Evolutionary conservation across 306 rosid species (phyloP).

Genomic region (Geum urbanum): DNA sequence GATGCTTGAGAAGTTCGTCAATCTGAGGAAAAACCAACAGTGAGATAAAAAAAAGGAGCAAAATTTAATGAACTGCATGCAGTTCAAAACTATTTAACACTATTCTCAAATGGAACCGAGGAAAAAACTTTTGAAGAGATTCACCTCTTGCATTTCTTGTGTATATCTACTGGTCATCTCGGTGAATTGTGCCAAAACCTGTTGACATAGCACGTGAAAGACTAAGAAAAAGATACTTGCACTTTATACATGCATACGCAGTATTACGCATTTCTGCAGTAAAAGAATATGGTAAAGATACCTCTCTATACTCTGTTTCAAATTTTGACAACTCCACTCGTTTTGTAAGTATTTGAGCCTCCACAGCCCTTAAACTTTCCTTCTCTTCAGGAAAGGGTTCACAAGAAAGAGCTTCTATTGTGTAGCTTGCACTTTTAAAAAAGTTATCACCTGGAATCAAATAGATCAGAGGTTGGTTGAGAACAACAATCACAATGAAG

Average conservation of each 20-base stretch:
- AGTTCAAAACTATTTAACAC: neutral
- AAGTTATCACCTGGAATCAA: conserved; percentile 84
- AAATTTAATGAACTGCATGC: neutral
- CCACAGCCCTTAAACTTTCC: conserved; percentile 63
- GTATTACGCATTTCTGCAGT: conserved; percentile 8
- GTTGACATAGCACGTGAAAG: conserved; percentile 28
- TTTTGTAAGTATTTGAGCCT: conserved; percentile 77
- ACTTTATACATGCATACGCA: conserved; percentile 17
- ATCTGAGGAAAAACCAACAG: conserved; percentile 48
- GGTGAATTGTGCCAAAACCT: conserved; percentile 91
- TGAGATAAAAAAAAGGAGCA: neutral
- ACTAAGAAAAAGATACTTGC: conserved; percentile 3
- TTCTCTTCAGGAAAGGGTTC: conserved; percentile 69
- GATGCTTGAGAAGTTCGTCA: conserved; percentile 80
- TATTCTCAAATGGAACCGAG: conserved; percentile 10
- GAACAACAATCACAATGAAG: conserved; percentile 24
- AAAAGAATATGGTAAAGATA: conserved; percentile 25
- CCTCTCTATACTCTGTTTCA: conserved; percentile 97
- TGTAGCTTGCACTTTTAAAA: conserved; percentile 90
- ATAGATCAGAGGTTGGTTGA: conserved; percentile 4
- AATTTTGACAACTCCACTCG: conserved; percentile 89
- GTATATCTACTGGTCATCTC: conserved; percentile 93
- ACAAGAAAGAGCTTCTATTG: conserved; percentile 80
- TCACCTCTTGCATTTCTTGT: conserved; percentile 89
- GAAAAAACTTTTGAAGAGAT: neutral